Evolutionary conservation across 768 basidiomycete species (phyloP).

Genomic region (Ramaria sp.): DNA sequence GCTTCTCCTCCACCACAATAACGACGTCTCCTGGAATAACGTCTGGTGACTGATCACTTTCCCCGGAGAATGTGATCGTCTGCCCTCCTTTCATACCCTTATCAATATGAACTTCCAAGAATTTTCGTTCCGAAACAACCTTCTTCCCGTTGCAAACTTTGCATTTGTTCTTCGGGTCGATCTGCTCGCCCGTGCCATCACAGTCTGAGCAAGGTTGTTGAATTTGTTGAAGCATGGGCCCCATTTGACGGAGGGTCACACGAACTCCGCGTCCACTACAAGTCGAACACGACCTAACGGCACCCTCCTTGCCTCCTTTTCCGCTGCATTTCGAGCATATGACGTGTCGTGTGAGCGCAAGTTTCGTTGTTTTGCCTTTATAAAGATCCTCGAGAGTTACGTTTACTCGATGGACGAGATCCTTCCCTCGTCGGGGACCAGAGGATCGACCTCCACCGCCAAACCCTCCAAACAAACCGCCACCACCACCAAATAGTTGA

Average conservation of each 20-base stretch:
- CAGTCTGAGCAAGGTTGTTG: constrained; percentile 94
- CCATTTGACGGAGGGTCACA: constrained; percentile 90
- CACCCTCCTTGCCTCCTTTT: constrained; percentile 95
- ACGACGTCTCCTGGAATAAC: constrained; percentile 90
- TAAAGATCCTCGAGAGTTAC: constrained; percentile 98
- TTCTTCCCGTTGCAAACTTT: constrained; percentile 92
- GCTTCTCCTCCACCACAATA: constrained; percentile 89
- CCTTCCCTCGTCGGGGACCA: constrained; percentile 89
- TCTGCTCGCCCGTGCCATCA: constrained; percentile 86
- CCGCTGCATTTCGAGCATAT: constrained; percentile 92
- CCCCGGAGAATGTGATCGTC: constrained; percentile 79
- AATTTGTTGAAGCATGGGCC: constrained; percentile 99
- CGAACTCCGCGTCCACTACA: constrained; percentile 90
- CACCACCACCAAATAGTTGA: constrained; percentile 73
- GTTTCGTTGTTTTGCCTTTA: constrained; percentile 97
- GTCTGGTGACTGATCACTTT: constrained; percentile 86
- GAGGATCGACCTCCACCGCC: constrained; percentile 44
- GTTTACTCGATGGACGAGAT: constrained; percentile 92
- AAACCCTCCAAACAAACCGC: constrained; percentile 48
- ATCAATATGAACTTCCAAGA: constrained; percentile 96
- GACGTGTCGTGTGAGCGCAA: constrained; percentile 90
- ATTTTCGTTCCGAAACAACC: constrained; percentile 86
- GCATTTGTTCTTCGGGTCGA: constrained; percentile 90
- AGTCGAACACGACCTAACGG: constrained; percentile 64
- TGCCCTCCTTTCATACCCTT: constrained; percentile 96